These are phyloP conservation scores for Usnea hakonensis DNA, from an alignment of 495 filamentous ascomycete species.

Conservation along the genomic window DNA sequence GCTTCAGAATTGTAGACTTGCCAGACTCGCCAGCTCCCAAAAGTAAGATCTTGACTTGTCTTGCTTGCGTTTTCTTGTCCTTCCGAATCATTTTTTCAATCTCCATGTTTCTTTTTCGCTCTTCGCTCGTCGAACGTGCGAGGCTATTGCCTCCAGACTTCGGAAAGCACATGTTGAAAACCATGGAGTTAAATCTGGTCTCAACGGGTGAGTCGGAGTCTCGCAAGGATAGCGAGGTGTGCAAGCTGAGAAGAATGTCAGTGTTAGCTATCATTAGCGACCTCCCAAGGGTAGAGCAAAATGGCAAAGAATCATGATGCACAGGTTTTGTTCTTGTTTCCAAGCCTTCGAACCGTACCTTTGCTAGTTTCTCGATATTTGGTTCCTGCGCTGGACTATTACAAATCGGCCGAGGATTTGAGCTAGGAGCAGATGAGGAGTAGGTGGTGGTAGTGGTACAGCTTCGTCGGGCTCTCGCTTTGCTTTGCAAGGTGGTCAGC, in stretches of 20 bases:
- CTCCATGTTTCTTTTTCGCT: slow-evolving; percentile 43
- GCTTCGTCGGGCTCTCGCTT: not conserved
- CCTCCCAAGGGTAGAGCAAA: not conserved
- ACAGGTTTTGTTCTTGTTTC: not conserved
- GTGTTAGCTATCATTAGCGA: not conserved
- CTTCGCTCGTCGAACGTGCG: slow-evolving; percentile 23
- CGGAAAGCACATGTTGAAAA: slow-evolving; percentile 28
- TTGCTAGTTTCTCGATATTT: not conserved
- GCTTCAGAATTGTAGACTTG: slow-evolving; percentile 96
- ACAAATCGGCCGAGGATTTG: not conserved
- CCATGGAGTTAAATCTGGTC: slow-evolving; percentile 15
- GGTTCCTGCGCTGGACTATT: not conserved
- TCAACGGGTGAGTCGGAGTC: not conserved
- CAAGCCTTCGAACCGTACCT: not conserved
- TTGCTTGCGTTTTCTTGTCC: slow-evolving; percentile 72
- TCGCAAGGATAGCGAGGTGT: not conserved
- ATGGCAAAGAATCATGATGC: not conserved
- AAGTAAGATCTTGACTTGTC: slow-evolving; percentile 77
- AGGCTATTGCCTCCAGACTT: slow-evolving; percentile 24
- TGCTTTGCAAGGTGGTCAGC: not conserved
- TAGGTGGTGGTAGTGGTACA: too few relatives aligned
- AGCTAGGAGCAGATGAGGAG: not conserved
- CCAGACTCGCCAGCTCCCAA: slow-evolving; percentile 94
- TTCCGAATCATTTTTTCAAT: slow-evolving; percentile 70
- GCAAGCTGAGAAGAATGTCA: not conserved